Base-by-base conservation (phyloP, 495 filamentous ascomycete genomes). In the Penicillium canescens region DNA sequence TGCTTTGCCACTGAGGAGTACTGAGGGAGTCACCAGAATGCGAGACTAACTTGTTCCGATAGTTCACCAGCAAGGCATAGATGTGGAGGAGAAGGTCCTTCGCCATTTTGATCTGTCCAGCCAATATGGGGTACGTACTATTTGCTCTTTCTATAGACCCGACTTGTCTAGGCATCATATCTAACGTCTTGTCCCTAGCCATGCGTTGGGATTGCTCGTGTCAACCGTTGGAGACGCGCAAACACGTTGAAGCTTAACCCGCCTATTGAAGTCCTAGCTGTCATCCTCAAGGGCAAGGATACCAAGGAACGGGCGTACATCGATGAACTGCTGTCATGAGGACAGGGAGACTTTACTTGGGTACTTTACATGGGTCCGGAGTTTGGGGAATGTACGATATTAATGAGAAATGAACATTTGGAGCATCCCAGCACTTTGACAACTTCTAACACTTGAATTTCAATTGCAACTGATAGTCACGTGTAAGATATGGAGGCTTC, bases 201-300 rank as follows among this genome's bases (percentile, higher is more conserved):
- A 1, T 95, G 89, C 63, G 87, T 96, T 47, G 95, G 95, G 2
- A 91, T 95, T 21, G 70, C 83, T 10, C 82, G 95, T 8, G 60
- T 87, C 45, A 89, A 88, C 70, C 87, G 95, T 0, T 99, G 95
- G 95, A 83, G 88, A 61, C 81, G 95, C 9, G 95, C 95, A 2
- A 74, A 96, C 39, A 74, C 72, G 41, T 70, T 99, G 41, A 86
- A 87, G 1, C 71, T 99, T 43, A 80, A 89, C 35, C 95, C 95
- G 0, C 94, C 95, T 1, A 78, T 96, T 31, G 92, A 97, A 68
- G 91, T 98, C n/a, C 76, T 97, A 3, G 88, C 91, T 0, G 89
- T 96, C 20, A 65, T 97, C 35, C 60, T 96, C 49, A 87, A 82
- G 63, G 84, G 93, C 56, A 71, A 82, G 6, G 75, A 78, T 7